These are phyloP conservation scores for Nicotiana otophora DNA, from an alignment of 257 asterid species.

Conservation along the genomic window DNA sequence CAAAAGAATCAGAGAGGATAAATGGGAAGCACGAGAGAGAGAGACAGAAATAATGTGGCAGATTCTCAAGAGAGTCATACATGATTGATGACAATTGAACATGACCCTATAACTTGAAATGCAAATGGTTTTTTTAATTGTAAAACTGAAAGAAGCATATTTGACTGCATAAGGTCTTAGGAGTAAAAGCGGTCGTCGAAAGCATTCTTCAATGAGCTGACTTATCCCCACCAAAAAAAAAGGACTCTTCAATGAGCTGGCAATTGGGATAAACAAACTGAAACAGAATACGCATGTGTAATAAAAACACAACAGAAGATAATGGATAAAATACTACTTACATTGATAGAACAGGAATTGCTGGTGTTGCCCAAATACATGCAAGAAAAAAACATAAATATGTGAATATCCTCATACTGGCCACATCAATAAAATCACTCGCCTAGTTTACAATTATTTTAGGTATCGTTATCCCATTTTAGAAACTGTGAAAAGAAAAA, in stretches of 20 bases:
- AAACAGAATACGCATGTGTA: not conserved
- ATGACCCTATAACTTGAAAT: not conserved
- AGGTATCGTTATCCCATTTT: not conserved
- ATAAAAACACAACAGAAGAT: not conserved
- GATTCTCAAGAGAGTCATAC: not conserved
- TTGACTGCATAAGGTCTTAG: not conserved
- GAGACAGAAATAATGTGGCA: not conserved
- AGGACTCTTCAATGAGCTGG: not conserved
- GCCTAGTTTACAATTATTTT: not conserved
- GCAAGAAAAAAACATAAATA: slow-evolving; percentile 24
- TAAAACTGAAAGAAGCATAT: not conserved
- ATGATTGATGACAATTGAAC: slow-evolving; percentile 1
- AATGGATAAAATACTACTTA: slow-evolving; percentile 35
- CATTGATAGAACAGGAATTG: slow-evolving; percentile 96
- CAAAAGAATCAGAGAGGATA: not conserved
- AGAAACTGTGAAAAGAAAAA: not conserved
- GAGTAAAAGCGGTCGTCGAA: not conserved
- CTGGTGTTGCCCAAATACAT: slow-evolving; percentile 43
- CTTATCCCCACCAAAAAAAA: not conserved
- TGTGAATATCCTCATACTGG: slow-evolving; percentile 13
- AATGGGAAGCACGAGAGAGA: not conserved
- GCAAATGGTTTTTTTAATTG: not conserved
- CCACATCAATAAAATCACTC: slow-evolving; percentile 9
- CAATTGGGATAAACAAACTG: not conserved
- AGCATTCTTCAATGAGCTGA: not conserved